Evolutionary conservation across 768 basidiomycete genomes (phyloP).

Genomic region (Exidia glandulosa): DNA sequence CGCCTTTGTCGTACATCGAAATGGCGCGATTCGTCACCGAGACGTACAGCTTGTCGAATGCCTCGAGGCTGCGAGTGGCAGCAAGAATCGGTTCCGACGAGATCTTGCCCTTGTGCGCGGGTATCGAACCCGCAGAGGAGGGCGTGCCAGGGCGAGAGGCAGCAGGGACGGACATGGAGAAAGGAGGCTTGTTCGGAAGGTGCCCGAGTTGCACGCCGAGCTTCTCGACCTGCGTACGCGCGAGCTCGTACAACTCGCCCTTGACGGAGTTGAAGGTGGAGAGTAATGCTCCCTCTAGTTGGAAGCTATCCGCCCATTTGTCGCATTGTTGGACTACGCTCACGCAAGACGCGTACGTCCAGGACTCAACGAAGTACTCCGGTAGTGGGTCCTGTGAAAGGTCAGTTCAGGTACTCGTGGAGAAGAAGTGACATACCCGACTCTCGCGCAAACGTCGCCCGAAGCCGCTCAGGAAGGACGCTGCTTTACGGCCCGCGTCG

Average conservation of each 20-base stretch:
- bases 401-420: conserved; percentile 3
- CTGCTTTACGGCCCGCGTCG: conserved; percentile 62
- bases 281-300: conserved; percentile 36
- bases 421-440: conserved; percentile 37
- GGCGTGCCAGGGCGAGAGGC: conserved; percentile 8
- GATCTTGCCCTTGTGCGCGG: conserved; percentile 23
- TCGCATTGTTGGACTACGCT: conserved; percentile 75
- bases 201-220: conserved; percentile 67
- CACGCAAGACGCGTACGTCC: conserved; percentile 85
- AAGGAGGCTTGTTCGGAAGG: conserved; percentile 63
- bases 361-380: conserved; percentile 75
- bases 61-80: conserved; percentile 41
- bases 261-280: conserved; percentile 59
- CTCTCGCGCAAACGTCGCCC: conserved; percentile 63
- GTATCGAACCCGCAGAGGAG: neutral
- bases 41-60: conserved; percentile 73
- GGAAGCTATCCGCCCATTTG: conserved; percentile 45
- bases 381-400: conserved; percentile 38
- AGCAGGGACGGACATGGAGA: conserved; percentile 36
- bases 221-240: conserved; percentile 80
- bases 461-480: conserved; percentile 66
- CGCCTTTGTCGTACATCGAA: conserved; percentile 73
- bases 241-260: conserved; percentile 85
- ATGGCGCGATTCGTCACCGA: conserved; percentile 70
- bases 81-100: conserved; percentile 50